Evolutionary conservation across 805 yeast genomes (phyloP).

Genomic region (Hermanozyma aechmeae): DNA sequence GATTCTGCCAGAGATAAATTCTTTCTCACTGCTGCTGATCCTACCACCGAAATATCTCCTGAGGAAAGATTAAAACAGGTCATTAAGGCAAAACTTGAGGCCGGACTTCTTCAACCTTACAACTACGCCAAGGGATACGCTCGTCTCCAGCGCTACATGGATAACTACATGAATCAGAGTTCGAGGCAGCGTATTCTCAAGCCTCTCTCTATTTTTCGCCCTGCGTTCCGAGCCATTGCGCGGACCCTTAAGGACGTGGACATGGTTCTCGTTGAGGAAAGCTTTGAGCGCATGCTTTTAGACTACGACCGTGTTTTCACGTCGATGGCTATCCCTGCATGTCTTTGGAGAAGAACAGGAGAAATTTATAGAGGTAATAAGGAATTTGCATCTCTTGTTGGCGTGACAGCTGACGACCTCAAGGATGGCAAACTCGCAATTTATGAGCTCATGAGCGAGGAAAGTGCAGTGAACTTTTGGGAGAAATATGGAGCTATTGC

Average conservation of each 20-base stretch:
- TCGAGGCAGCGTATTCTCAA: constrained; percentile 79
- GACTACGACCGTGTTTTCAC: constrained; percentile 94
- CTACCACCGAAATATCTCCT: constrained; percentile 87
- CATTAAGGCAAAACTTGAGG: constrained; percentile 87
- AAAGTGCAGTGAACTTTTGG: constrained; percentile 95
- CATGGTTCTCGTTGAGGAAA: constrained; percentile 84
- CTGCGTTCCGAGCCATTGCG: constrained; percentile 91
- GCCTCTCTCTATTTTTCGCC: constrained; percentile 78
- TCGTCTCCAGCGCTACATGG: constrained; percentile 83
- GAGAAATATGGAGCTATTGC: constrained; percentile 96
- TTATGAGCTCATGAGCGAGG: constrained; percentile 91
- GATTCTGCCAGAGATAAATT: constrained; percentile 88
- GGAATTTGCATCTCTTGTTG: constrained; percentile 90
- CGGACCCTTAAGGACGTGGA: constrained; percentile 85
- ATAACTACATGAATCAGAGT: constrained; percentile 76
- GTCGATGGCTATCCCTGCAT: constrained; percentile 96
- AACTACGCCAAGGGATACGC: constrained; percentile 93
- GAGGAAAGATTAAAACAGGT: constrained; percentile 91
- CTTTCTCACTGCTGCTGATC: constrained; percentile 94
- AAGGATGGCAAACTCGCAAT: constrained; percentile 89
- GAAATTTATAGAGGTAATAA: constrained; percentile 92
- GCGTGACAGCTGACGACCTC: constrained; percentile 80
- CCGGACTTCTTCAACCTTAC: constrained; percentile 86
- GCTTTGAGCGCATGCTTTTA: constrained; percentile 84
- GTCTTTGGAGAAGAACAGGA: constrained; percentile 95